A percentile compares a stretch with the other conserved stretches of the same genome.
These are phyloP conservation scores for Rubia yunnanensis DNA, from an alignment of 257 asterid species.

Conservation along the genomic window DNA sequence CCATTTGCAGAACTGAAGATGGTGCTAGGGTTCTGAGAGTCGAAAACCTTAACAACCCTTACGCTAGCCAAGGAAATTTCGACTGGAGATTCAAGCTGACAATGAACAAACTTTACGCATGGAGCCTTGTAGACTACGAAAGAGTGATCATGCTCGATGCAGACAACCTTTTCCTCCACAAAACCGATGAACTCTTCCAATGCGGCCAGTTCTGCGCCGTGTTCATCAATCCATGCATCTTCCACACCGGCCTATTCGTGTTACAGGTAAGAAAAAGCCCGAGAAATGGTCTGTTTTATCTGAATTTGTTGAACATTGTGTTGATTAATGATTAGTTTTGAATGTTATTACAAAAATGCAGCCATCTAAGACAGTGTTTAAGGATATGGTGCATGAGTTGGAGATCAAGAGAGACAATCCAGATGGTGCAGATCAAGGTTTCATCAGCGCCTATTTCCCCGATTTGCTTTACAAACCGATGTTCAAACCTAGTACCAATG, in stretches of 20 bases:
- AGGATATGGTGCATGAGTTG: constrained; percentile 70
- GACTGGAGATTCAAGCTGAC: constrained; percentile 71
- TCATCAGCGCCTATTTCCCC: constrained; percentile 64
- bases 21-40: constrained; percentile 72
- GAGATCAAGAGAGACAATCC: constrained; percentile 57
- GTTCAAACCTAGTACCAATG: constrained; percentile 63
- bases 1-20: constrained; percentile 63
- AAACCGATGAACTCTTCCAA: constrained; percentile 72
- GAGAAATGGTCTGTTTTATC: no score
- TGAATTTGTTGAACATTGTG: no score
- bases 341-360: constrained; percentile 22
- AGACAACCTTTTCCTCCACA: constrained; percentile 73
- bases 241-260: constrained; percentile 93
- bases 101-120: constrained; percentile 74
- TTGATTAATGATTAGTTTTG: not conserved
- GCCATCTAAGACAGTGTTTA: constrained; percentile 67
- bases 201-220: constrained; percentile 92
- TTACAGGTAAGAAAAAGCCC: constrained; percentile 45
- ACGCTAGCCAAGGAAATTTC: constrained; percentile 29
- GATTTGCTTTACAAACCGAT: constrained; percentile 59
- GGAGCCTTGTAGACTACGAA: constrained; percentile 77
- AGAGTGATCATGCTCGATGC: constrained; percentile 91
- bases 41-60: constrained; percentile 64
- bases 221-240: constrained; percentile 90
- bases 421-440: constrained; percentile 95